Evolutionary conservation across 192 early-diverging fungal species (phyloP), one percentile per base, ranked within the genome.

Genomic region (Coemansia reversa): DNA sequence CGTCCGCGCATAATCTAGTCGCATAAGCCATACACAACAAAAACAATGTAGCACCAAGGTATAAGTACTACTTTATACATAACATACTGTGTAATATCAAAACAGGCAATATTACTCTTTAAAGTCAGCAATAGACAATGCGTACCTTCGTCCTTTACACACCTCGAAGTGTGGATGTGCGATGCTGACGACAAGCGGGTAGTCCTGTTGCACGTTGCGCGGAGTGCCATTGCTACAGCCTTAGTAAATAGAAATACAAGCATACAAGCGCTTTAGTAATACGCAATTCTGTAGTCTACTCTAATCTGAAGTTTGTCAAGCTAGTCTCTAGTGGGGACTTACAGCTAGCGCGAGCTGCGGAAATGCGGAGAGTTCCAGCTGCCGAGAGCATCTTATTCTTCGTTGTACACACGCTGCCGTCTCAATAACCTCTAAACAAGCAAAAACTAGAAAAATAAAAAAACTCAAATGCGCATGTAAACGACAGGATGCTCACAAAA

Each of bases 1-100:
- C 51, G 67, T 70, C 62, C 47, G 63, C 11, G 58, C 69, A 35
- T 72, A 66, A 51, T 75, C 71, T 58, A 71, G 27, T 27, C 12
- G 5, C 3, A 47, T 45, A 51, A 59, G 27, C 11, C 51, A 45
- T 28, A 27, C 5, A 11, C 53, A 47, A 20, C 27, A 60, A 16
- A 49, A 8, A 19, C 14, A 24, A 48, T 28, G 11, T 14, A n/a
- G 51, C 3, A 0, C 16, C 54, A 19, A 49, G 22, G 22, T 28
- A 45, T 60, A 23, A 27, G 51, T 11, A 33, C 18, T 22, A 11
- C 12, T 45, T 47, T 33, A n/a, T 12, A 47, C 29, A 39, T 22
- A 27, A 45, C 39, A 45, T 45, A 45, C 14, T 16, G 16, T 45
- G 48, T 24, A 9, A 7, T 23, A 27, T 49, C 0, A 33, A 27